phyloP scores from a whole-genome alignment of 129 eudicot species.

The Apium graveolens region DNA sequence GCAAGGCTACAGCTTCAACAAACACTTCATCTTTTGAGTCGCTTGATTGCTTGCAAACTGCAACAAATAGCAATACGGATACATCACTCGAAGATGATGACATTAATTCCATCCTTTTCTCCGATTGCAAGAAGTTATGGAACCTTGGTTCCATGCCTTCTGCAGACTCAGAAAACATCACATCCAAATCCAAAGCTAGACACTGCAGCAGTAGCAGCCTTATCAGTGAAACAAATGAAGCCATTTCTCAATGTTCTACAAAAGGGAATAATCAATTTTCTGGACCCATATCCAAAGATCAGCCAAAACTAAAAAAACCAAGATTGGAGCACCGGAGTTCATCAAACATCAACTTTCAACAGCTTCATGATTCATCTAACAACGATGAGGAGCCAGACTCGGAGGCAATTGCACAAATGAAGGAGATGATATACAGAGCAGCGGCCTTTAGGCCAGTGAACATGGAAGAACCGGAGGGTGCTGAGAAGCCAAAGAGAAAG shows the following conservation, averaged over 20 bases:
- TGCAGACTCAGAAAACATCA: constrained; percentile 21
- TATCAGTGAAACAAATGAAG: constrained; percentile 10
- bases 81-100: constrained; percentile 41
- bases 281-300: constrained; percentile 10
- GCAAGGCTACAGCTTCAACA: constrained; percentile 15
- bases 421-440: constrained; percentile 85
- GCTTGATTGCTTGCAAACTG: constrained; percentile 44
- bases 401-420: constrained; percentile 83
- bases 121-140: constrained; percentile 32
- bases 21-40: constrained; percentile 44
- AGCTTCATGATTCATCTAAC: constrained; percentile 28
- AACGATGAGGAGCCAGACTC: constrained; percentile 55
- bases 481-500: constrained; percentile 62
- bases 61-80: constrained; percentile 36
- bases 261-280: not conserved
- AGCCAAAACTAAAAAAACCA: constrained; percentile 34
- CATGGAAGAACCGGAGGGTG: constrained; percentile 30
- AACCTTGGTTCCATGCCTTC: constrained; percentile 24
- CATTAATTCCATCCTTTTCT: constrained; percentile 39
- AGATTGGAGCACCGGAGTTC: constrained; percentile 35
- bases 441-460: constrained; percentile 90
- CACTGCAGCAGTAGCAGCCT: not conserved
- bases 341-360: constrained; percentile 70
- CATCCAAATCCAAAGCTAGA: not conserved
- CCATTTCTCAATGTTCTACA: constrained; percentile 17